Evolutionary conservation across 2,329 filamentous ascomycete species (phyloP).

Genomic region (Plectosphaerella sp.): DNA sequence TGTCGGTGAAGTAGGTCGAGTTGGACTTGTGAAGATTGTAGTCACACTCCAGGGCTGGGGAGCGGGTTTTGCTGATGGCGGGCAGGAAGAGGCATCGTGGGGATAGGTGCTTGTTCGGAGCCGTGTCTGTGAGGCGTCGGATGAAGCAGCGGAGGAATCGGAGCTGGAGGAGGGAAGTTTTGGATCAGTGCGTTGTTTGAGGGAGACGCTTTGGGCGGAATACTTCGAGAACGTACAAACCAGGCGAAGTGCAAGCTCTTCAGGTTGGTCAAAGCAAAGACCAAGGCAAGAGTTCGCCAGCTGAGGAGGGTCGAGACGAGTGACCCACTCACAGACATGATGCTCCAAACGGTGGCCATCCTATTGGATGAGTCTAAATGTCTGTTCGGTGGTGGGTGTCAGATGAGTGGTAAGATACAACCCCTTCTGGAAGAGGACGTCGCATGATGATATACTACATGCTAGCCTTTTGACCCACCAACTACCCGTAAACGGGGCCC

Average conservation of each 20-base stretch:
- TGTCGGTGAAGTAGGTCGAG: conserved; percentile 83
- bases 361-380: too few relatives aligned
- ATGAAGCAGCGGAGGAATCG: conserved; percentile 29
- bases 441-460: too few relatives aligned
- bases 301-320: too few relatives aligned
- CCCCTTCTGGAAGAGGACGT: too few relatives aligned
- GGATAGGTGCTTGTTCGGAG: conserved; percentile 16
- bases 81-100: conserved; percentile 30
- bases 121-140: conserved; percentile 18
- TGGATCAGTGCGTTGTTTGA: too few relatives aligned
- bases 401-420: too few relatives aligned
- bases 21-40: conserved; percentile 83
- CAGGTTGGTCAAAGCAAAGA: conserved; percentile 3
- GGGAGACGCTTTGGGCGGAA: not conserved
- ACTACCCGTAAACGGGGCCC: too few relatives aligned
- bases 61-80: conserved; percentile 56
- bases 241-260: conserved; percentile 4
- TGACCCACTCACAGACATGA: too few relatives aligned
- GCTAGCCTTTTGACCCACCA: too few relatives aligned
- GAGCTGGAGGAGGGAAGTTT: conserved; percentile 13
- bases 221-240: conserved; percentile 1
- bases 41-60: conserved; percentile 73
- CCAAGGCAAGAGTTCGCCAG: not conserved
- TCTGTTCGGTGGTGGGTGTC: too few relatives aligned
- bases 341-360: too few relatives aligned